Evolutionary conservation across 2,329 filamentous ascomycete species (phyloP), one percentile per base, ranked within the genome.

Genomic region (Phaeosphaeria sp.): DNA sequence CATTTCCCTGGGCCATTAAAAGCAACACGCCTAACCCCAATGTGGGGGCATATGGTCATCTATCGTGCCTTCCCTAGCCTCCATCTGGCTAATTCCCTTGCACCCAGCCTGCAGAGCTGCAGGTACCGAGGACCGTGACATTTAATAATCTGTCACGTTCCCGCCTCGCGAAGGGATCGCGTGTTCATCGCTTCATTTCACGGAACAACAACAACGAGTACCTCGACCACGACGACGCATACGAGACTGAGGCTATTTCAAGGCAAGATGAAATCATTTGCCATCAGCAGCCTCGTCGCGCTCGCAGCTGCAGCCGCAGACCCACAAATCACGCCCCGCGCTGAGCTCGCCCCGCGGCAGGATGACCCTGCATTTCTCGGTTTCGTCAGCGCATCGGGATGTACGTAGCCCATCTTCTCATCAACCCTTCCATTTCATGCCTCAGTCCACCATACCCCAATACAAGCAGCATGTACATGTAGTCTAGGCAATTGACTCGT

Each of bases 301-400:
- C 40, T 59, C 33, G 59, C 57, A 25, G 60, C 55, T 21, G 57
- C 64, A 18, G 51, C 55, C 24, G 55, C 60, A 36, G 66, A 63
- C 46, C 59, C 67, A 53, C 60, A 62, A 27, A 63, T 69, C 39
- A 71, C 68, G 17, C 59, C 65, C 27, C 60, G 53, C 15, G 59
- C 64, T 50, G 52, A 64, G 53, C 61, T 71, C 47, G 56, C 57
- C 27, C 52, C 53, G 24, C 60, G 66, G 40, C 67, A 68, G 54
- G 44, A 58, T 17, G 61, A 70, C 60, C 62, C 66, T 22, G 61
- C 67, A 24, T 46, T 67, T 24, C 55, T 71, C 47, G 67, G 67
- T 15, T 72, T 56, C 45, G 51, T 71, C 40, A 66, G 64, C 52
- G 61, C 63, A 42, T 57, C 60, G 24, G 49, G 56, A 15, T 65